phyloP scores from a whole-genome alignment of 495 filamentous ascomycete species.

The Viridothelium virens region DNA sequence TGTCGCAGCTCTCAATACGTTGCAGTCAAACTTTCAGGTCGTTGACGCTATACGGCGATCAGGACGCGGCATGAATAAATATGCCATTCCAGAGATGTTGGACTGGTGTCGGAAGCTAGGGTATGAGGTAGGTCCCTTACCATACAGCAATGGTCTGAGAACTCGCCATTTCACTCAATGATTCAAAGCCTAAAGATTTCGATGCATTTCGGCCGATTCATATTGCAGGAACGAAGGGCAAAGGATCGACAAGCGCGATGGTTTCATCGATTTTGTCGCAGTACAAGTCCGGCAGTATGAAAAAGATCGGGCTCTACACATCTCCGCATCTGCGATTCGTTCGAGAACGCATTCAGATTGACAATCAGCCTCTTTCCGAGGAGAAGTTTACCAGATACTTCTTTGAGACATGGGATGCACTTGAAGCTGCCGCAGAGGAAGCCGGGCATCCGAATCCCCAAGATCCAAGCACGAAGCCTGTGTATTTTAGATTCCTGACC shows the following conservation, averaged over 20 bases:
- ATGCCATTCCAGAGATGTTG: constrained; percentile 65
- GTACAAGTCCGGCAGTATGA: constrained; percentile 37
- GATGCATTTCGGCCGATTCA: constrained; percentile 69
- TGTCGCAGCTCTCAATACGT: constrained; percentile 74
- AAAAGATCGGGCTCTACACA: constrained; percentile 74
- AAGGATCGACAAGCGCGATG: constrained; percentile 73
- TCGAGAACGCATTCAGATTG: constrained; percentile 79
- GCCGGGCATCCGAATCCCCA: constrained; percentile 42
- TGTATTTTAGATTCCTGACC: constrained; percentile 85
- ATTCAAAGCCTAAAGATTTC: constrained; percentile 61
- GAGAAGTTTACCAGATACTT: constrained; percentile 74
- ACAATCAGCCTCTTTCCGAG: constrained; percentile 66
- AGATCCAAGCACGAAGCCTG: constrained; percentile 53
- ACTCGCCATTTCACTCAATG: background rate
- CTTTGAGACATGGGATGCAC: constrained; percentile 79
- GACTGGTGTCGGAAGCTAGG: constrained; percentile 70
- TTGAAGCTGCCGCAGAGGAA: constrained; percentile 48
- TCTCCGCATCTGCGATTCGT: constrained; percentile 85
- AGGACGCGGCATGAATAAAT: constrained; percentile 57
- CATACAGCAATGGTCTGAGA: background rate
- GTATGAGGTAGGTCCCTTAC: constrained; percentile 54
- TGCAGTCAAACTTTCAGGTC: constrained; percentile 77
- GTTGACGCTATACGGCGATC: constrained; percentile 67
- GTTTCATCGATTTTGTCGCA: constrained; percentile 54
- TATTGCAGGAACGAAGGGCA: constrained; percentile 89